Base-by-base conservation (phyloP, 805 yeast genomes). In the Helenozyma rhizophorensis region DNA sequence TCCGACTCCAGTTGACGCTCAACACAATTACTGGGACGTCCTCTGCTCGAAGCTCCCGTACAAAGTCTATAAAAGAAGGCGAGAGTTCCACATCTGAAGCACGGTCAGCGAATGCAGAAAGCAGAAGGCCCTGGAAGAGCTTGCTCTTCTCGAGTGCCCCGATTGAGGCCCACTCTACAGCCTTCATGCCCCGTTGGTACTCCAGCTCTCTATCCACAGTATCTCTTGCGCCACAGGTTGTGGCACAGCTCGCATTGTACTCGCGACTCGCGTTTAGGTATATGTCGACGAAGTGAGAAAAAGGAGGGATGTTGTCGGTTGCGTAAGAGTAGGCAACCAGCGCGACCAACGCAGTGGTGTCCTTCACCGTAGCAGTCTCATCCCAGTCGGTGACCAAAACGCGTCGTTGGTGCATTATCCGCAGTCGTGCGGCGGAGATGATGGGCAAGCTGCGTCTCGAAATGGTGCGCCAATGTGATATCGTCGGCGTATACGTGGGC, bases 1-100 rank as follows among this genome's bases (percentile, higher is more conserved):
- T 14, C 1, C 66, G 60, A 6, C 82, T 72, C 86, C 86, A 80
- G 50, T 78, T 78, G 28, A 78, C 75, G 43, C 84, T 78, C 21
- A 79, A 43, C 2, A 80, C 59, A 7, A 57, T 52, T 1, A 73
- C 52, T 0, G 74, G 73, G 3, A 66, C 48, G 1, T 45, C 21
- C 28, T 34, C 23, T 6, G 13, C 15, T 8, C 19, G 5, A 5
- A 17, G 8, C 8, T 17, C 7, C 14, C 33, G 21, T 45, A 63
- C 36, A 42, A 70, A 61, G 12, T 54, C 52, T 27, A 51, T 33
- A 45, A 72, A 69, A 0, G 74, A 76, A 0, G 53, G 54, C 15
- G 63, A 60, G 8, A 73, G 44, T 13, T 46, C 42, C 3, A 77
- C 65, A 6, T 60, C 39, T 1, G 26, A 13, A 0, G 71, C 72